These are phyloP conservation scores for Aspergillus ochraceus DNA, from an alignment of 2,329 filamentous ascomycete species.

Conservation along the genomic window DNA sequence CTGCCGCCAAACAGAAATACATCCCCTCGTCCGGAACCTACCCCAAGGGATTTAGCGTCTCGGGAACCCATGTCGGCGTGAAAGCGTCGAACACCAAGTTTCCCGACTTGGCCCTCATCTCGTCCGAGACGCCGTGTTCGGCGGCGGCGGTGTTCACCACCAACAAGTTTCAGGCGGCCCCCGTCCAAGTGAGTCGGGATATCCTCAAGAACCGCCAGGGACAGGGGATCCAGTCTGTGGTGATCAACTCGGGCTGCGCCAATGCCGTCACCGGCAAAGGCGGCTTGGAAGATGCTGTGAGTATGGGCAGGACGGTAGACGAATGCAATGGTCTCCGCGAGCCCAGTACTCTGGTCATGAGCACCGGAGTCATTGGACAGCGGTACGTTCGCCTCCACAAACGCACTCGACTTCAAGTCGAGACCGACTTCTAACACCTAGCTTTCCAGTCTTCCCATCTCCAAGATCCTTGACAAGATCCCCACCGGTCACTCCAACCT, in stretches of 20 bases:
- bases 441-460: conserved; percentile 70
- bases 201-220: conserved; percentile 68
- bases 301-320: conserved; percentile 80
- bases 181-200: conserved; percentile 79
- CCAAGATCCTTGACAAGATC: conserved; percentile 83
- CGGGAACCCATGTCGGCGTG: conserved; percentile 86
- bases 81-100: conserved; percentile 90
- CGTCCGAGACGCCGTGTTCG: conserved; percentile 80
- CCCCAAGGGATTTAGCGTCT: conserved; percentile 83
- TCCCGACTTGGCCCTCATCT: conserved; percentile 85
- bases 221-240: conserved; percentile 71
- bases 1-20: conserved; percentile 83
- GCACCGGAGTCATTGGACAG: conserved; percentile 95
- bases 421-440: conserved; percentile 1
- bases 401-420: not conserved
- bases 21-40: conserved; percentile 83
- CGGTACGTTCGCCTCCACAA: conserved; percentile 51
- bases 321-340: conserved; percentile 56
- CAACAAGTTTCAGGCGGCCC: conserved; percentile 97
- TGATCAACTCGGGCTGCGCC: conserved; percentile 94
- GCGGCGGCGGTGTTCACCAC: conserved; percentile 94
- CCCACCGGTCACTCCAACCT: conserved; percentile 72
- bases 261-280: conserved; percentile 94
- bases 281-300: conserved; percentile 81
- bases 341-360: conserved; percentile 87